Evolutionary conservation across 257 asterid genomes (phyloP), one percentile per base, ranked within the genome.

Genomic region (Sherardia arvensis): DNA sequence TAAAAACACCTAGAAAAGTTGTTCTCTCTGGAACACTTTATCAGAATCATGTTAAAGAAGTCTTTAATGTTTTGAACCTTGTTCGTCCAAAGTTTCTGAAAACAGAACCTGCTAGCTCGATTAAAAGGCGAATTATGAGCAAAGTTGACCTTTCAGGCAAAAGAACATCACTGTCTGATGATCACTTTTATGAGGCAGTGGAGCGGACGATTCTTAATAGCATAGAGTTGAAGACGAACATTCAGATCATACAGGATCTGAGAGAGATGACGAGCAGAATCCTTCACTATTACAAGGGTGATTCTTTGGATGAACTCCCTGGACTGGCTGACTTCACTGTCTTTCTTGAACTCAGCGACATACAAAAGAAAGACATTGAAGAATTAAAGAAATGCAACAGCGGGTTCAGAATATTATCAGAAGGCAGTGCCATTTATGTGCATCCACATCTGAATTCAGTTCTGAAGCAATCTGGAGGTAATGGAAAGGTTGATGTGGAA

Each of bases 1-100:
- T 91, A 7, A 86, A 83, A 76, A 88, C 97, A n/a, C 64, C 84
- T 34, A 74, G 95, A 65, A 91, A 91, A 73, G 95, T 91, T 53
- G 95, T 91, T 55, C 95, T 91, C 1, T 91, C 98, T 10, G 98
- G 98, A 47, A 91, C 98, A 0, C 85, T 91, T 7, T 91, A 86
- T 68, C 97, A 91, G 66, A 91, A 91, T 82, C 98, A 91, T 22
- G 98, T 91, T 32, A 81, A 75, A 69, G 98, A 91, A 72, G 97
- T 91, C 25, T 91, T 88, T 73, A 91, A 88, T 67, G 84, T 91
- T 40, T 59, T 91, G 70, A 88, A 91, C 66, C 96, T 91, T 43
- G 96, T 91, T 45, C 95, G 98, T 27, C 98, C 98, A 12, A 91
- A 79, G 78, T 86, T 91, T 74, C 65, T 91, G 33, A 83, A 79